These are phyloP conservation scores for Solioccasus polychromus DNA, from an alignment of 768 basidiomycete genomes.

Conservation along the genomic window DNA sequence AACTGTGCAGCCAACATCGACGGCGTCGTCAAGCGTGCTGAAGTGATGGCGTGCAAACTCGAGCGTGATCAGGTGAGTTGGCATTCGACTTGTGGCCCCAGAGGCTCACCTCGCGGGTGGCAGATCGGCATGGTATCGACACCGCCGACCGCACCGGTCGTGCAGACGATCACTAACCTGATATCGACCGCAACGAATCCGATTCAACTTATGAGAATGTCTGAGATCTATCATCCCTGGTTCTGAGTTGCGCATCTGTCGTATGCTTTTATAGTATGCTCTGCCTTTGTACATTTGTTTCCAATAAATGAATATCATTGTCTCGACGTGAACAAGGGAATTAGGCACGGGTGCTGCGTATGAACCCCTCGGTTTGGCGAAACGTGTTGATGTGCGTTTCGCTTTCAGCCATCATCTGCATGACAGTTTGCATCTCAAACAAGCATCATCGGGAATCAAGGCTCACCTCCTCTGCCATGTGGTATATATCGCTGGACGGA, in stretches of 20 bases:
- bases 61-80: constrained; percentile 75
- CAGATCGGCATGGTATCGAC: constrained; percentile 23
- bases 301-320: neutral
- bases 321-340: constrained; percentile 1
- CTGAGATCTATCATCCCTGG: constrained; percentile 84
- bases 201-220: constrained; percentile 78
- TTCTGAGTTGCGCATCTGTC: constrained; percentile 41
- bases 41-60: constrained; percentile 80
- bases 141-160: constrained; percentile 44
- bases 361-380: constrained; percentile 73
- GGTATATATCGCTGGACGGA: constrained; percentile 79
- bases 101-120: constrained; percentile 6
- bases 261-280: neutral
- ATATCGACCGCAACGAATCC: constrained; percentile 88
- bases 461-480: constrained; percentile 88
- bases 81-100: neutral
- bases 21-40: constrained; percentile 73
- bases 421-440: constrained; percentile 1
- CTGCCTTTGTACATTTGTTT: neutral
- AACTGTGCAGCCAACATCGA: constrained; percentile 60
- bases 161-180: constrained; percentile 79
- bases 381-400: constrained; percentile 65
- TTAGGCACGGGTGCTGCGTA: constrained; percentile 40
- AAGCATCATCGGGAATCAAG: neutral
- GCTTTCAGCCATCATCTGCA: constrained; percentile 74